Evolutionary conservation across 164 flowering plant species (phyloP).

Genomic region (Aristolochia contorta): DNA sequence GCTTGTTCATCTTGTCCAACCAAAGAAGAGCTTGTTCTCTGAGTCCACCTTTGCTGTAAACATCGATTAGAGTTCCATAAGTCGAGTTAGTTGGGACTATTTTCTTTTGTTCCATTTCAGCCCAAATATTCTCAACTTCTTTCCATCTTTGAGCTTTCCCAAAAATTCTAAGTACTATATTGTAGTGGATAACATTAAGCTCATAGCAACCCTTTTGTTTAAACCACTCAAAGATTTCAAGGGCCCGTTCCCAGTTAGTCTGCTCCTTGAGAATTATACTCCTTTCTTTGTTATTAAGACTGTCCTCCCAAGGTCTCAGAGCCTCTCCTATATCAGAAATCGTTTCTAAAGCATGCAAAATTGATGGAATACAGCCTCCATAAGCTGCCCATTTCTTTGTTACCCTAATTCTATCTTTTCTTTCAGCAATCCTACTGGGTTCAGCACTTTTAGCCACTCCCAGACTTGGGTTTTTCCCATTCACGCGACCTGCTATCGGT

Average conservation of each 20-base stretch:
- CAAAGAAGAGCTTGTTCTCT: conserved; percentile 58
- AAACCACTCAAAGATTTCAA: conserved; percentile 86
- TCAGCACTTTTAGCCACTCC: conserved; percentile 1
- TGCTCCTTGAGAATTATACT: conserved; percentile 96
- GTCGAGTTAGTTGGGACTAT: conserved; percentile 66
- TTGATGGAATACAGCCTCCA: conserved; percentile 67
- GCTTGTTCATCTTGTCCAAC: conserved; percentile 58
- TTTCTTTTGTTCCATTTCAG: conserved; percentile 46
- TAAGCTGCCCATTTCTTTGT: conserved; percentile 32
- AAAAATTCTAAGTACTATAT: conserved; percentile 72
- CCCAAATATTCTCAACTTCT: conserved; percentile 46
- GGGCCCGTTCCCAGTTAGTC: conserved; percentile 60
- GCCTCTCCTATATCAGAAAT: conserved; percentile 62
- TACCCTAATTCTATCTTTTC: neutral
- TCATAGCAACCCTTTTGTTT: conserved; percentile 71
- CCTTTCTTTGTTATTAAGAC: conserved; percentile 60
- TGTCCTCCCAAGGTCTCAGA: conserved; percentile 64
- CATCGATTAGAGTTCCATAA: conserved; percentile 86
- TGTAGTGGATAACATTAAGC: conserved; percentile 89
- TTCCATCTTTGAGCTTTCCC: conserved; percentile 69
- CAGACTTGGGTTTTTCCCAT: conserved; percentile 12
- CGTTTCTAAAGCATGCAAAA: conserved; percentile 60
- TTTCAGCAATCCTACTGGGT: conserved; percentile 7
- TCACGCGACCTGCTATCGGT: conserved; percentile 2
- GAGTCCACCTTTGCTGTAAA: conserved; percentile 75